Conservation (phyloP, 208 protist genomes). For the Trypanosoma lewisi region DNA sequence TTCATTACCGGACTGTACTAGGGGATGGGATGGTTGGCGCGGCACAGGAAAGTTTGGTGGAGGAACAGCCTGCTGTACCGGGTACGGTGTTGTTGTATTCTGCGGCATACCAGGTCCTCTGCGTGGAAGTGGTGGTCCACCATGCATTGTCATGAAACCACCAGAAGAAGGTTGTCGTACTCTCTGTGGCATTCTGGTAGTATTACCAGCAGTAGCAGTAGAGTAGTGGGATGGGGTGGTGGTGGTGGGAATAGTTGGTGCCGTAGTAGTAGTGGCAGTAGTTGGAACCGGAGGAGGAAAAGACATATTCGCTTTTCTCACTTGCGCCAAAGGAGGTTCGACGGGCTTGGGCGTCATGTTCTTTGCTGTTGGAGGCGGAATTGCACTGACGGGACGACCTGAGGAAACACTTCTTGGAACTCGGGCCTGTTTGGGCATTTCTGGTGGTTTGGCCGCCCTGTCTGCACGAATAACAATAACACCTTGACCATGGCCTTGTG, state of each 20-base stretch:
- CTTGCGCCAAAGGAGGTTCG: not conserved
- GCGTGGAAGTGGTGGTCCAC: slow-evolving; percentile 66
- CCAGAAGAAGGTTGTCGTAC: slow-evolving; percentile 46
- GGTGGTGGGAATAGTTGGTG: no score
- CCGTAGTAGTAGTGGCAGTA: not conserved
- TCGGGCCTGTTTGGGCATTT: slow-evolving; percentile 47
- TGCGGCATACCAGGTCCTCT: slow-evolving; percentile 48
- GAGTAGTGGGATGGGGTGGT: no score
- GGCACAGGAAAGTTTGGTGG: slow-evolving; percentile 8
- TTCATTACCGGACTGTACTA: slow-evolving; percentile 18
- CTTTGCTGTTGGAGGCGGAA: not conserved
- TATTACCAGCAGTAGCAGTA: not conserved
- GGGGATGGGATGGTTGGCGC: slow-evolving; percentile 15
- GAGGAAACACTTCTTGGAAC: slow-evolving; percentile 50
- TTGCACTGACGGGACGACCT: slow-evolving; percentile 26
- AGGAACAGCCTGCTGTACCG: not conserved
- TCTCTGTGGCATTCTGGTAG: not conserved
- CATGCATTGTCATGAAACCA: slow-evolving; percentile 38
- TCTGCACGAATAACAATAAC: slow-evolving; percentile 71
- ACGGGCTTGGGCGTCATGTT: not conserved
- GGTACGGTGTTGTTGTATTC: not conserved
- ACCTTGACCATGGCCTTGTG: slow-evolving; percentile 9
- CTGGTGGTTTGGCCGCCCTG: slow-evolving; percentile 55
- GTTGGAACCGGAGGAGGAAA: no score
- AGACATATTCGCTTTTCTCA: not conserved